A percentile compares a stretch with the other conserved stretches of the same genome.
Conservation (phyloP, 768 basidiomycete species). For the Naganishia antarctica region DNA sequence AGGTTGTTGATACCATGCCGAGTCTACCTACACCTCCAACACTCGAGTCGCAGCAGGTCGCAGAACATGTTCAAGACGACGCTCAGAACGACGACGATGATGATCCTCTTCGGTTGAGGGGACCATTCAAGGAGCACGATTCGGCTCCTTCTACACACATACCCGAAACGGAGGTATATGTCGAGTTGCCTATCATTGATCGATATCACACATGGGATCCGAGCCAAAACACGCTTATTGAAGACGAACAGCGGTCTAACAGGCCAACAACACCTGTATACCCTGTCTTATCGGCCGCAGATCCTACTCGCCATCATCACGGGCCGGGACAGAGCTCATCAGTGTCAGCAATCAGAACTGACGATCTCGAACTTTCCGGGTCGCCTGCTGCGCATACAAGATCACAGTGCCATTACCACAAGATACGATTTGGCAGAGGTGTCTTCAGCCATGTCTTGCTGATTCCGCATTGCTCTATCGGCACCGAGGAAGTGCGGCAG, state of each 20-base stretch:
- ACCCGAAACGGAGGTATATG: slow-evolving; percentile 4
- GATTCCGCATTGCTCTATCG: slow-evolving; percentile 21
- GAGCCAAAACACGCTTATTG: not conserved
- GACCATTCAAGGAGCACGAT: not conserved
- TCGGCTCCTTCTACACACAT: not conserved
- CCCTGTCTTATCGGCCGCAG: not conserved
- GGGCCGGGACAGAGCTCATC: not conserved
- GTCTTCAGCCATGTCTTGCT: slow-evolving; percentile 14
- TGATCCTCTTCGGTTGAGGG: slow-evolving; percentile 7
- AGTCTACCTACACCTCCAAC: not conserved
- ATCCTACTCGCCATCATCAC: slow-evolving; percentile 23
- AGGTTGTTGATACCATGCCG: not conserved
- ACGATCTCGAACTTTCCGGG: slow-evolving; percentile 3
- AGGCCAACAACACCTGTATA: not conserved
- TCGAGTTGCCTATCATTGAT: not conserved
- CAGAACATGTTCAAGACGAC: too few relatives aligned
- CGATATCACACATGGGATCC: not conserved
- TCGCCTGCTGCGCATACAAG: slow-evolving; percentile 32
- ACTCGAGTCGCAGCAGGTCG: not conserved
- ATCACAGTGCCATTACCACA: slow-evolving; percentile 44
- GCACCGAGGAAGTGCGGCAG: slow-evolving; percentile 25
- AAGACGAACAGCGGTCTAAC: not conserved
- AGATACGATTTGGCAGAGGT: slow-evolving; percentile 29
- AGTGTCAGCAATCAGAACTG: not conserved
- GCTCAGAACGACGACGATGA: slow-evolving; percentile 4